Evolutionary conservation across 495 filamentous ascomycete species (phyloP), one percentile per base, ranked within the genome.

Genomic region (Penicillium lagena): DNA sequence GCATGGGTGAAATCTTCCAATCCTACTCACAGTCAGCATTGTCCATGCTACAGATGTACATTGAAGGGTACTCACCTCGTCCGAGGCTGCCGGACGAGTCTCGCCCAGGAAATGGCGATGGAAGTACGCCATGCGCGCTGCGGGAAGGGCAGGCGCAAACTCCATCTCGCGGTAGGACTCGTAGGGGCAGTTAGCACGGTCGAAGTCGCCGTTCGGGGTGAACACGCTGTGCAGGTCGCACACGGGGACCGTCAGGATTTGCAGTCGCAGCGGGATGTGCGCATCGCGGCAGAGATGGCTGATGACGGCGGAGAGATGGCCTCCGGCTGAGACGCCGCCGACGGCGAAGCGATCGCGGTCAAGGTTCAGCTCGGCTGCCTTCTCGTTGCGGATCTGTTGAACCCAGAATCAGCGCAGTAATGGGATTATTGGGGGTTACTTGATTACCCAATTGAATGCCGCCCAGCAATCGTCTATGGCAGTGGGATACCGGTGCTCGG

Each of bases 111-210:
- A 69, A 47, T 61, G 56, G 14, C 54, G 56, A 30, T 69, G 62
- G 44, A 69, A 67, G 45, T 64, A 69, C 41, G 59, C 56, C 64
- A 69, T 69, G 4, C 64, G 58, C 10, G 64, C 66, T 5, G 42
- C 43, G 15, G 64, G 62, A 14, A 69, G 54, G 1, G 62, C 52
- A 14, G 58, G 52, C 2, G 64, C 55, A 42, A 63, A 63, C 39
- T 69, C 66, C 66, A 67, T 67, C 45, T 69, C 66, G 28, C 57
- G 54, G 35, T 69, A 69, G 1, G 66, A 69, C 2, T 66, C 57
- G 37, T 67, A 69, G 1, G 60, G 63, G 30, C 56, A 64, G 8
- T 59, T 54, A 8, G 60, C 56, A 2, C 60, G 58, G 40, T 69
- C 62, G 35, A 69, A 67, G 7, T 56, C 27, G 1, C 66, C 62